A percentile compares a stretch with the other conserved stretches of the same genome.
These are phyloP conservation scores for Peterozyma toletana DNA, from an alignment of 805 yeast genomes.

Conservation along the genomic window DNA sequence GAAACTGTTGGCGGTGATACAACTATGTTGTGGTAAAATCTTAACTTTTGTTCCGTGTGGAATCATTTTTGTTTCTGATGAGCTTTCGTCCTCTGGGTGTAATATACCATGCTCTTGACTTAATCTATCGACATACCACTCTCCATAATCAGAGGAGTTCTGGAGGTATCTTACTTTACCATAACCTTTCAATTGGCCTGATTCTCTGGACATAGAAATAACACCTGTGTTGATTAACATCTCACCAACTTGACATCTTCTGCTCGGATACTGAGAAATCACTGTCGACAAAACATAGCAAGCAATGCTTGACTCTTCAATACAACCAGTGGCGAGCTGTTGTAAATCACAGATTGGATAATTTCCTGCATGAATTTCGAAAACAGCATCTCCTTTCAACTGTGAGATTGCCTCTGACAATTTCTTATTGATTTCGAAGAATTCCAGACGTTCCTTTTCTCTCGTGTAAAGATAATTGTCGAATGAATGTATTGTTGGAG, in stretches of 20 bases:
- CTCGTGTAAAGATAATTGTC: conserved; percentile 15
- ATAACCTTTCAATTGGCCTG: conserved; percentile 51
- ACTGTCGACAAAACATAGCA: conserved; percentile 51
- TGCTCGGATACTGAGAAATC: conserved; percentile 46
- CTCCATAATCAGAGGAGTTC: conserved; percentile 32
- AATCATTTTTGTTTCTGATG: conserved; percentile 25
- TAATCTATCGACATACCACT: conserved; percentile 61
- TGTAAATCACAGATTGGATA: conserved; percentile 69
- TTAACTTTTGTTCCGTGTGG: conserved; percentile 49
- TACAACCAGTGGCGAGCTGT: conserved; percentile 65
- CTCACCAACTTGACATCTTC: conserved; percentile 50
- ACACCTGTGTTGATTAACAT: conserved; percentile 68
- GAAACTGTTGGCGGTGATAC: conserved; percentile 62
- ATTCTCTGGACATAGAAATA: conserved; percentile 59
- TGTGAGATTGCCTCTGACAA: conserved; percentile 11
- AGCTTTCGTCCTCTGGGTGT: conserved; percentile 29
- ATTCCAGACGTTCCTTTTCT: conserved; percentile 16
- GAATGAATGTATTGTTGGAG: conserved; percentile 70
- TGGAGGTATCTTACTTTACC: conserved; percentile 34
- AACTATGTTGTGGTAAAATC: conserved; percentile 64
- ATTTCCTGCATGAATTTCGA: conserved; percentile 81
- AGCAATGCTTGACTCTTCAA: conserved; percentile 37
- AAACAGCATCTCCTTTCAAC: conserved; percentile 25
- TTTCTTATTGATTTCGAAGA: conserved; percentile 8
- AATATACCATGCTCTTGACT: conserved; percentile 80